These are phyloP conservation scores for Phytophthora syringae DNA, from an alignment of 352 stramenopile genomes.

Conservation along the genomic window DNA sequence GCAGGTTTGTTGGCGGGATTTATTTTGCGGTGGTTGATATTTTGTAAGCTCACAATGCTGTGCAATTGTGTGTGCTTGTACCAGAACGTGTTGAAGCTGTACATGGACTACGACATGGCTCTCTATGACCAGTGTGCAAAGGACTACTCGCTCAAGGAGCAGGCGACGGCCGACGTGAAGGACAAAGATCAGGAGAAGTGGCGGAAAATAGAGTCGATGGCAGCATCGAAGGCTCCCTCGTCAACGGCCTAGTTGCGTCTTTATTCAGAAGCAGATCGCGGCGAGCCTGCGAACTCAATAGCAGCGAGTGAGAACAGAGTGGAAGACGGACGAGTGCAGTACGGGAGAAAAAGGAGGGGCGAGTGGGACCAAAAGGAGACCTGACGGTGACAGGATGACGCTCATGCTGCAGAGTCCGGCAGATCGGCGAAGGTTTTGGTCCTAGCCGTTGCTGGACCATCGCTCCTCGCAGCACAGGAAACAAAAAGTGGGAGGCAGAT, in stretches of 20 bases:
- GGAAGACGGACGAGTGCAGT: constrained; percentile 19
- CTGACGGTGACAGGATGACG: too few relatives aligned
- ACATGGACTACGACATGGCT: constrained; percentile 95
- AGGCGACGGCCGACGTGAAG: constrained; percentile 69
- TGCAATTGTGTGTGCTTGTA: neutral
- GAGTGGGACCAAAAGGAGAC: too few relatives aligned
- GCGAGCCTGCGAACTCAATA: constrained; percentile 22
- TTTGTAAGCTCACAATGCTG: neutral
- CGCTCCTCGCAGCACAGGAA: constrained; percentile 20
- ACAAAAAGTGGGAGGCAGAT: constrained; percentile 25
- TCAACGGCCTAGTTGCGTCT: constrained; percentile 42
- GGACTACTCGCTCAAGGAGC: constrained; percentile 83
- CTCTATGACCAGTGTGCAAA: constrained; percentile 93
- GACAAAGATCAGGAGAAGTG: constrained; percentile 91
- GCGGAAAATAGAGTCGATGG: constrained; percentile 94
- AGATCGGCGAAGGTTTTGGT: too few relatives aligned
- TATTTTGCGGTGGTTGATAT: constrained; percentile 3
- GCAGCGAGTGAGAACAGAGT: constrained; percentile 22
- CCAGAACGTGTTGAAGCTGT: constrained; percentile 91
- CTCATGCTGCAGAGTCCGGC: too few relatives aligned
- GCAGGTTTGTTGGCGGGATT: constrained; percentile 44
- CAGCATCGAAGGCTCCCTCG: constrained; percentile 65
- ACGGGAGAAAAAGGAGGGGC: constrained; percentile 8
- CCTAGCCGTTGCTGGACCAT: too few relatives aligned
- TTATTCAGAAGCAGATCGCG: too few relatives aligned